These are phyloP conservation scores for Hygrocybe coccinea DNA, from an alignment of 768 basidiomycete genomes.

Conservation along the genomic window DNA sequence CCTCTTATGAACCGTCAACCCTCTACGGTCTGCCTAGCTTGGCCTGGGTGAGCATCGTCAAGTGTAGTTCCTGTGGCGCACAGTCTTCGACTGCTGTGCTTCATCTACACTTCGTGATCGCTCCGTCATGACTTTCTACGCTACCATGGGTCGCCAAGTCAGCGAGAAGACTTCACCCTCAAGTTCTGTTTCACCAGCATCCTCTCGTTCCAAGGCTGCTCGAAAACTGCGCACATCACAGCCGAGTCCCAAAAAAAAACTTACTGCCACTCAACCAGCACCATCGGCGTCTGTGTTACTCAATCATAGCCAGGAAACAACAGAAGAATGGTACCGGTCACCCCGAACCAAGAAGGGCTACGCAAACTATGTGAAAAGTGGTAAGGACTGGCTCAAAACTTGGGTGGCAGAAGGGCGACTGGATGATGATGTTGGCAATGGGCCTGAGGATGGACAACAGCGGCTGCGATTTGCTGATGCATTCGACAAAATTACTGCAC, in stretches of 20 bases:
- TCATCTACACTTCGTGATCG: no score
- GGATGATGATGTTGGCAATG: neutral
- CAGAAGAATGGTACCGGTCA: slow-evolving; percentile 19
- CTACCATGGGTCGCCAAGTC: no score
- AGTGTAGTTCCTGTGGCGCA: no score
- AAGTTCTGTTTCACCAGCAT: neutral
- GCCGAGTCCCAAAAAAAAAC: neutral
- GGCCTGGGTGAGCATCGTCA: no score
- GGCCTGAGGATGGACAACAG: no score
- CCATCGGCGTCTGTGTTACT: slow-evolving; percentile 15
- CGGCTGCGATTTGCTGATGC: neutral
- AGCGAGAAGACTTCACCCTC: no score
- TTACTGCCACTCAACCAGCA: slow-evolving; percentile 3
- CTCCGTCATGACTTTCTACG: no score
- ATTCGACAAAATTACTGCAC: slow-evolving; percentile 13
- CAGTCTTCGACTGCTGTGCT: no score
- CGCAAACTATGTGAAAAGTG: slow-evolving; percentile 18
- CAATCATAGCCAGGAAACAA: slow-evolving; percentile 13
- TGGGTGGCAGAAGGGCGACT: neutral
- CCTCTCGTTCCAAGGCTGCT: neutral
- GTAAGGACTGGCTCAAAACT: slow-evolving; percentile 10
- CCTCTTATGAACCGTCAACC: no score
- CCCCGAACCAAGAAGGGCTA: slow-evolving; percentile 15
- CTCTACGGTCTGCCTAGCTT: no score
- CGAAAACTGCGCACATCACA: neutral